Evolutionary conservation across 805 yeast genomes (phyloP).

Genomic region (Candida argentea): DNA sequence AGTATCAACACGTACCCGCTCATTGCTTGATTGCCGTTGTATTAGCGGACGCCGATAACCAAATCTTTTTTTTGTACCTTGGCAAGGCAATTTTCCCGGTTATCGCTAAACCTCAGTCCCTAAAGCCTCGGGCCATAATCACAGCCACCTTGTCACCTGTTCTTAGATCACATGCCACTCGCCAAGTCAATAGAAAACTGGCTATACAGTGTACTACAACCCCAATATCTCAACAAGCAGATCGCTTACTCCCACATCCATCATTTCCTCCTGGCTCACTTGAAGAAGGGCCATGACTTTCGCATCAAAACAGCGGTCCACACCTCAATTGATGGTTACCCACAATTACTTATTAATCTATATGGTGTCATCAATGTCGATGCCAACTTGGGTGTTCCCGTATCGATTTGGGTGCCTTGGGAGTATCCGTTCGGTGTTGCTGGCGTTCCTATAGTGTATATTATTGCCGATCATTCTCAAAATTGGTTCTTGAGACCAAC

Average conservation of each 20-base stretch:
- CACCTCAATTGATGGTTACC: slow-evolving; percentile 44
- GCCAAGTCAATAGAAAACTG: slow-evolving; percentile 24
- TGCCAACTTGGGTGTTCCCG: slow-evolving; percentile 27
- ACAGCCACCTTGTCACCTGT: too few relatives aligned
- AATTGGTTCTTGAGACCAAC: slow-evolving; percentile 43
- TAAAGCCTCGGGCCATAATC: too few relatives aligned
- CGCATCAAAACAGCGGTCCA: slow-evolving; percentile 56
- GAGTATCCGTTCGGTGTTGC: slow-evolving; percentile 46
- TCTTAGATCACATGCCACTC: slow-evolving; percentile 4
- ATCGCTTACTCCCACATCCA: slow-evolving; percentile 54
- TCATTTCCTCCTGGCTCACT: slow-evolving; percentile 38
- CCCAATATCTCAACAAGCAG: slow-evolving; percentile 51
- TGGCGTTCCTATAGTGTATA: slow-evolving; percentile 54
- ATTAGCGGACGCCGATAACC: too few relatives aligned
- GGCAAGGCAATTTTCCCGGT: too few relatives aligned
- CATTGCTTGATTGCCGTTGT: too few relatives aligned
- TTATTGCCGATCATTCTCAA: slow-evolving; percentile 40
- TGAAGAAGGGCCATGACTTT: slow-evolving; percentile 29
- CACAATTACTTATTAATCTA: slow-evolving; percentile 51
- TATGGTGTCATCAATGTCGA: slow-evolving; percentile 44
- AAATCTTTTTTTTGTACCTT: too few relatives aligned
- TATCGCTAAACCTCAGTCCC: too few relatives aligned
- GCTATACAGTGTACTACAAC: slow-evolving; percentile 31
- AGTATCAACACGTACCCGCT: too few relatives aligned
- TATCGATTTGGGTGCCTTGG: slow-evolving; percentile 70